These are phyloP conservation scores for Fusarium fracticaudum DNA, from an alignment of 2,329 filamentous ascomycete species.

Conservation along the genomic window DNA sequence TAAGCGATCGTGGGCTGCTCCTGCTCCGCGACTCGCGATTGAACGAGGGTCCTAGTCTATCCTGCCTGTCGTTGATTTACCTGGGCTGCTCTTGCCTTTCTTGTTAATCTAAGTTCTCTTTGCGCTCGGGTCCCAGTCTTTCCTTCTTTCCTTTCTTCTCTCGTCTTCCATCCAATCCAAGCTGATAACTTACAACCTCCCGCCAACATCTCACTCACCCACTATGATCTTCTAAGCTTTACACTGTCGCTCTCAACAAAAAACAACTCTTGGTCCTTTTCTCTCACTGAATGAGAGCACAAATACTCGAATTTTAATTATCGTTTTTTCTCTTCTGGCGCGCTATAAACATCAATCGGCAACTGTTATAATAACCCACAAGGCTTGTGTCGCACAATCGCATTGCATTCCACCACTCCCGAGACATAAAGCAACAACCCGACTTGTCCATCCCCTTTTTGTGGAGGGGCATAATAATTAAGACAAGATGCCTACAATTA, in stretches of 20 bases:
- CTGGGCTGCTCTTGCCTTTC: not conserved
- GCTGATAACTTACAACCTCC: conserved; percentile 1
- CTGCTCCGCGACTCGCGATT: conserved; percentile 17
- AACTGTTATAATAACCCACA: not conserved
- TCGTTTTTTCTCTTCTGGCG: not conserved
- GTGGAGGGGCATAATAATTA: not conserved
- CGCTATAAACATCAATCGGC: not conserved
- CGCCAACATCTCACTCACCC: not conserved
- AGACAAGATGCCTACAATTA: conserved; percentile 38
- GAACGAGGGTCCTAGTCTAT: not conserved
- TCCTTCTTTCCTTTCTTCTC: conserved; percentile 19
- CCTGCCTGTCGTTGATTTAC: not conserved
- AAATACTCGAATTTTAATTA: not conserved
- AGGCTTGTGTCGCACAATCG: conserved; percentile 10
- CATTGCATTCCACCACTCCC: not conserved
- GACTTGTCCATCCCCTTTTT: not conserved
- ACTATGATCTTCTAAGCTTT: not conserved
- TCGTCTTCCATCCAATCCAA: conserved; percentile 8
- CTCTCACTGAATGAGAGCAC: not conserved
- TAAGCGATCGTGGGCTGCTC: conserved; percentile 39
- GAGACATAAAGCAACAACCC: conserved; percentile 9
- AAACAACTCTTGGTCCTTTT: not conserved
- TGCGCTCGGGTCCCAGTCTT: conserved; percentile 19
- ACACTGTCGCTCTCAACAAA: conserved; percentile 11
- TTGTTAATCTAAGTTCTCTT: not conserved